Base-by-base conservation (phyloP, 805 yeast genomes). In the Monosporozyma siamensis region DNA sequence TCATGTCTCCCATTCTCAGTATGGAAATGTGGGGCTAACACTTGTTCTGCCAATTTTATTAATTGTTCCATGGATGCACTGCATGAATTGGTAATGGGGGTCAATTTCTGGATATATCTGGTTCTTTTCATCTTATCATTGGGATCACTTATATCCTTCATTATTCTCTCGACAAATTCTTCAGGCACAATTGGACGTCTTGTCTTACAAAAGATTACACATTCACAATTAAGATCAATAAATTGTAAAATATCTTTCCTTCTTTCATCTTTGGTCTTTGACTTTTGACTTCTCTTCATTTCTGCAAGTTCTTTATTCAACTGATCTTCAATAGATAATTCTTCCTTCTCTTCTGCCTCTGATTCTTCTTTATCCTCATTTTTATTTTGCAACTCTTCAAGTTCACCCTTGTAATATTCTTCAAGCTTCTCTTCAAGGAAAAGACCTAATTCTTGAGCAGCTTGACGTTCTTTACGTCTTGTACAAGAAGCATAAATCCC, bases 401-500 rank as follows among this genome's bases (percentile, higher is more conserved):
- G 44, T 41, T 64, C 64, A n/a, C 61, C 66, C 7, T 67, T 68
- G 45, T 71, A 74, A 25, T 64, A 61, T 46, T 71, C 72, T 42
- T 71, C 71, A 11, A 72, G 49, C 36, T 74, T 71, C 15, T 80
- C 86, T 39, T 66, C 64, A 34, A 88, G 71, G 8, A 86, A 56
- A 44, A 67, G 61, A 47, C 74, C 69, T 51, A 88, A 64, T 58
- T 88, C 97, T 48, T 77, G 77, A n/a, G 81, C 72, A 46, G 94
- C 86, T 41, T 74, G 78, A 42, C 71, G 71, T 59, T 92, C 98
- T 45, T 80, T 78, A 30, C 82, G 82, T 52, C 95, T 72, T 39
- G 78, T 75, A 61, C 97, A 90, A 0, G 97, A 84, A 10, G 88
- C 95, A 62, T 84, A 92, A 0, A 92, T 71, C 0, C 98, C 98